Percentiles rank a stretch among this genome's conserved stretches.
Evolutionary conservation across 495 filamentous ascomycete genomes (phyloP).

Genomic region (Terfezia boudieri): DNA sequence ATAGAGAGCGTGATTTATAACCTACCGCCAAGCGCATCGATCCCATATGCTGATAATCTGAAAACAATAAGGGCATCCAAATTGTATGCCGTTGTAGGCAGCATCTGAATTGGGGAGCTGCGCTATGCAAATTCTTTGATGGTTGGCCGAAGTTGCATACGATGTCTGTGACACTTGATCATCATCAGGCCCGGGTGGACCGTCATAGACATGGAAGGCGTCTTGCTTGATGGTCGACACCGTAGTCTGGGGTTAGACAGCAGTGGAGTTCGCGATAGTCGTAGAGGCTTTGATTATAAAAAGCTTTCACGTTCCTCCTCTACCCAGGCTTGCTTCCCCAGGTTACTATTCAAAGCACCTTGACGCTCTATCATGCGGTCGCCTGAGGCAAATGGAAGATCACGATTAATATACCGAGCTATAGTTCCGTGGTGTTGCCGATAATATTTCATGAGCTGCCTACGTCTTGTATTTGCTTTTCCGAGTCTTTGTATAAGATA

Average conservation of each 20-base stretch:
- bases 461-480: background rate
- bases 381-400: background rate
- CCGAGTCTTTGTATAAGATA: background rate
- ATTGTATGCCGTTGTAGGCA: background rate
- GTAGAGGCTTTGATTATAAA: background rate
- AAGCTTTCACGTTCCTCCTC: background rate
- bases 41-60: background rate
- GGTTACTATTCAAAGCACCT: background rate
- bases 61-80: background rate
- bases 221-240: too few relatives aligned
- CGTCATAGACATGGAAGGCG: too few relatives aligned
- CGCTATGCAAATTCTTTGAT: too few relatives aligned
- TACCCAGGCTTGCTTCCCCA: background rate
- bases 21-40: background rate
- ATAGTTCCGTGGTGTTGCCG: background rate
- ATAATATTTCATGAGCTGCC: background rate
- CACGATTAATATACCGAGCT: background rate
- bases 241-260: background rate
- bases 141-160: too few relatives aligned
- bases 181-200: too few relatives aligned
- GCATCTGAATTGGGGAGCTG: background rate
- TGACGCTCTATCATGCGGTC: background rate
- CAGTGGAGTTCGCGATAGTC: background rate
- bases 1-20: background rate
- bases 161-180: too few relatives aligned